Evolutionary conservation across 495 filamentous ascomycete species (phyloP).

Genomic region (Penicillium coffeae): DNA sequence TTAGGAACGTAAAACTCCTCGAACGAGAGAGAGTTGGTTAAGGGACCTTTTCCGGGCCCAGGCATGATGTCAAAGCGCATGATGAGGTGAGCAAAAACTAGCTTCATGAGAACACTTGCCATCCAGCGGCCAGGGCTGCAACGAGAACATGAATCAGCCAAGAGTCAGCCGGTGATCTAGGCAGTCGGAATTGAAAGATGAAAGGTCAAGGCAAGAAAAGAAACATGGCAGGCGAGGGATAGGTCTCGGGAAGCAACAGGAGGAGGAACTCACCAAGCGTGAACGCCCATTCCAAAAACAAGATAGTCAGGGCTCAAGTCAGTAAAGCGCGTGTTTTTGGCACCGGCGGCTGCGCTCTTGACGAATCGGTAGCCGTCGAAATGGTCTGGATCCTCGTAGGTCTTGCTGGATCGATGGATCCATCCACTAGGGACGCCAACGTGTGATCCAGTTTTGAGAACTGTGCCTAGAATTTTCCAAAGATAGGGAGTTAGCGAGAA

Average conservation of each 20-base stretch:
- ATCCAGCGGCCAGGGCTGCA: slow-evolving; percentile 54
- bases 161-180: slow-evolving; percentile 8
- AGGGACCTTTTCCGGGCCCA: slow-evolving; percentile 1
- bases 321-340: slow-evolving; percentile 13
- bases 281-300: slow-evolving; percentile 25
- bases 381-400: slow-evolving; percentile 15
- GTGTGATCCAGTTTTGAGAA: slow-evolving; percentile 22
- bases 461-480: slow-evolving; percentile 10
- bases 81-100: slow-evolving; percentile 46
- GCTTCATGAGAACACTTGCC: slow-evolving; percentile 51
- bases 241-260: background rate
- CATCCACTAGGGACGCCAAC: slow-evolving; percentile 21
- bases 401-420: slow-evolving; percentile 16
- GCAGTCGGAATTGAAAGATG: slow-evolving; percentile 16
- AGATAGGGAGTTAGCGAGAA: background rate
- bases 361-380: slow-evolving; percentile 32
- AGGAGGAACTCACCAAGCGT: slow-evolving; percentile 18
- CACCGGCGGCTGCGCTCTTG: slow-evolving; percentile 16
- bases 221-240: background rate
- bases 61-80: slow-evolving; percentile 44
- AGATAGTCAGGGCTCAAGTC: slow-evolving; percentile 26
- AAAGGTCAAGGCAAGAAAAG: background rate
- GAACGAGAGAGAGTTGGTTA: slow-evolving; percentile 22
- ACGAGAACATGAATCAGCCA: slow-evolving; percentile 5
- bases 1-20: slow-evolving; percentile 28